Conservation (phyloP, 805 yeast genomes). For the Metschnikowia gelsemii region DNA sequence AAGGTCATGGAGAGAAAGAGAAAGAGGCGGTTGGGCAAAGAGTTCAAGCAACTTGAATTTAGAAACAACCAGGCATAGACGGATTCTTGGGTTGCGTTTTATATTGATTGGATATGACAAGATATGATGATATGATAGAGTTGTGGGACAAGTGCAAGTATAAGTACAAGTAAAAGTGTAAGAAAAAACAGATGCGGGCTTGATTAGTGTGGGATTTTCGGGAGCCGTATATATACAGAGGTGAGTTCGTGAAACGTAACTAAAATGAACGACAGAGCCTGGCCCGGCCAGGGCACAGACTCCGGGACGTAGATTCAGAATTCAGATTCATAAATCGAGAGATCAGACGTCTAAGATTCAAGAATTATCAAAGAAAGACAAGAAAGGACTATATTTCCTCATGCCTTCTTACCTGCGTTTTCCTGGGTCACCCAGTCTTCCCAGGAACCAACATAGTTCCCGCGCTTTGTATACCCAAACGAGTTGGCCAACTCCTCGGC, state of each 20-base stretch:
- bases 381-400: neutral
- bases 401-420: slow-evolving; percentile 22
- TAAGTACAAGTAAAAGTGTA: too few species aligned
- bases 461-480: slow-evolving; percentile 81
- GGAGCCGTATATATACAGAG: slow-evolving; percentile 1
- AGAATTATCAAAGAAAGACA: too few species aligned
- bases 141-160: too few species aligned
- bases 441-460: slow-evolving; percentile 84
- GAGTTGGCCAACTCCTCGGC: slow-evolving; percentile 91
- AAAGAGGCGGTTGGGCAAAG: slow-evolving; percentile 80
- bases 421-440: slow-evolving; percentile 71
- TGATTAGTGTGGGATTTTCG: too few species aligned
- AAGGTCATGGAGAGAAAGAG: slow-evolving; percentile 85
- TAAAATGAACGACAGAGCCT: neutral
- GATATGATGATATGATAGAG: too few species aligned
- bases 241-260: neutral
- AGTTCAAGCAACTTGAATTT: slow-evolving; percentile 56
- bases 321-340: neutral
- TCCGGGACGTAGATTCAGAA: too few species aligned
- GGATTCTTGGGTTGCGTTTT: too few species aligned
- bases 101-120: too few species aligned
- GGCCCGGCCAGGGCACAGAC: too few species aligned
- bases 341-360: neutral
- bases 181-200: too few species aligned
- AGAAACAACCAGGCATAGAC: slow-evolving; percentile 12